Base-by-base conservation (phyloP, 2,329 filamentous ascomycete genomes). In the Ascochyta lentis region DNA sequence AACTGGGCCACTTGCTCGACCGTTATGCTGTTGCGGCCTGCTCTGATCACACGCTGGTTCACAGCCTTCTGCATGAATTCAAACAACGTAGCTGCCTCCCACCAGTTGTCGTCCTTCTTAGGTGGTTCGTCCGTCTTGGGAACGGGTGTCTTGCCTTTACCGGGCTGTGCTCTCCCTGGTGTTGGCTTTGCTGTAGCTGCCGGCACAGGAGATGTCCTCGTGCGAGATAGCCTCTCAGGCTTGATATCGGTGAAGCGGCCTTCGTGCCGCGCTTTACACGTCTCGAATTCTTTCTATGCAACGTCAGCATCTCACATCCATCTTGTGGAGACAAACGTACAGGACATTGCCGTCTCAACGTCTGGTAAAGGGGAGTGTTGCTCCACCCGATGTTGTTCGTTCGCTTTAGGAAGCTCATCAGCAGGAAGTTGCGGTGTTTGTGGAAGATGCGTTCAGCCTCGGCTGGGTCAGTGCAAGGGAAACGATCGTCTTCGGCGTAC, bases 321-420 rank as follows among this genome's bases (percentile, higher is more conserved):
- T n/a, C 1, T 15, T 27, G 26, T 22, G 8, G 0, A 6, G n/a
- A 10, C 9, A 19, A 2, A 54, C 69, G 37, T 63, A 72, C 74
- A 7, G 78, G 72, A 54, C 75, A 79, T 22, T 65, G 71, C 31
- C 66, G 64, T 49, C 69, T 73, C 35, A 81, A 67, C 41, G 78
- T 72, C 41, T 75, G 66, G 56, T 76, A 81, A 3, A 83, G 54
- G 2, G 77, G 73, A 5, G 76, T 79, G 45, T 66, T 74, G 42
- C 68, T 72, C 80, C 80, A 82, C 13, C 68, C 66, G 22, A 81
- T 67, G 15, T 73, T 77, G 41, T 81, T 77, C 38, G 78, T 77
- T 15, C 73, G 71, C 16, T 71, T 74, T 42, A 80, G 44, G 72
- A 82, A 81, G 40, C 73, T 75, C 61, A 77, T 70, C 4, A 81